phyloP scores from a whole-genome alignment of 345 rosid genomes.

The Aurinia saxatilis region DNA sequence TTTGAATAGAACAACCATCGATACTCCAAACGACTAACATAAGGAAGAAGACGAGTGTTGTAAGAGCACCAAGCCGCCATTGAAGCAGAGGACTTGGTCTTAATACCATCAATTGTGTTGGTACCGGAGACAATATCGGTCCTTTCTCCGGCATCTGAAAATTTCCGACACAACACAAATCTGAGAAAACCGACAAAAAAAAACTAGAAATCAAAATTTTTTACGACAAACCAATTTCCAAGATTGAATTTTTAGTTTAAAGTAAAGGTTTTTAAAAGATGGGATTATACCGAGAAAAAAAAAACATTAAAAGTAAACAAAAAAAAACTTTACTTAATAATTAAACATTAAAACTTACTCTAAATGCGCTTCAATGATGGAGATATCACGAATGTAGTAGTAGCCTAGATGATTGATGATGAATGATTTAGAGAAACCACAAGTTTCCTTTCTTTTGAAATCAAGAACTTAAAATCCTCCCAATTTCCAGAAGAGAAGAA shows the following conservation, averaged over 20 bases:
- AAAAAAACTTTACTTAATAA: neutral
- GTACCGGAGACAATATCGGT: constrained; percentile 18
- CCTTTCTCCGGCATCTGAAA: constrained; percentile 69
- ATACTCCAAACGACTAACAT: constrained; percentile 68
- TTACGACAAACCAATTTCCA: constrained; percentile 26
- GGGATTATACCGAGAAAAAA: constrained; percentile 18
- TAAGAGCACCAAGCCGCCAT: constrained; percentile 65
- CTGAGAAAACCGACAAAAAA: neutral
- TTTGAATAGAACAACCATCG: constrained; percentile 51
- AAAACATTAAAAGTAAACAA: neutral
- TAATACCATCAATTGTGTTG: constrained; percentile 28
- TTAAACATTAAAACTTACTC: constrained; percentile 20
- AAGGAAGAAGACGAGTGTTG: constrained; percentile 50
- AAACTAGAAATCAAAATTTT: constrained; percentile 4
- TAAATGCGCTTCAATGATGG: neutral
- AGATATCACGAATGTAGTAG: neutral
- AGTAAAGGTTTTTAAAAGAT: neutral
- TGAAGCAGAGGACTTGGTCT: constrained; percentile 43
- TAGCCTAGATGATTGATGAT: constrained; percentile 6
- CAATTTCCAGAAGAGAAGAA: neutral
- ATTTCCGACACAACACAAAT: neutral
- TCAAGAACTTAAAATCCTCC: constrained; percentile 1
- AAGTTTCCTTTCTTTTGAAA: neutral
- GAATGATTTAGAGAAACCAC: neutral
- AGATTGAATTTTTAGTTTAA: neutral